Evolutionary conservation across 306 rosid genomes (phyloP).

Genomic region (Castanopsis chinensis): DNA sequence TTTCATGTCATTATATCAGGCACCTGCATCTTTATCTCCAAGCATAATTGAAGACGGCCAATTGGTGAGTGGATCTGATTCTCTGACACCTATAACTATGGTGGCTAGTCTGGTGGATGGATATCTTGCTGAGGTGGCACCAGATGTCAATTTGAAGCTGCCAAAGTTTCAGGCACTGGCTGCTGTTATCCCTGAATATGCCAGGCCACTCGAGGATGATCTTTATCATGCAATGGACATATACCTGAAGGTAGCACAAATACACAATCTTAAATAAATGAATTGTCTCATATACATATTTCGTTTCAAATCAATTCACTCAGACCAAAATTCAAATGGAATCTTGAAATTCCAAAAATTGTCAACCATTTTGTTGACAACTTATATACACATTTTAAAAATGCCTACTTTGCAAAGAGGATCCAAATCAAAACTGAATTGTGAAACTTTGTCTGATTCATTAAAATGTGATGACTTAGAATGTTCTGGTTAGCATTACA

Average conservation of each 20-base stretch:
- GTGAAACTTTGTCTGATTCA: no score
- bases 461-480: not conserved
- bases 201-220: constrained; percentile 74
- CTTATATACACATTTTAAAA: not conserved
- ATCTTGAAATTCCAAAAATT: not conserved
- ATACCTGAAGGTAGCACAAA: constrained; percentile 61
- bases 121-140: constrained; percentile 84
- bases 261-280: constrained; percentile 10
- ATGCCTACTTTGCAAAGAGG: not conserved
- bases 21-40: constrained; percentile 48
- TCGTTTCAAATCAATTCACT: not conserved
- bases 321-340: not conserved
- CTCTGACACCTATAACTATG: constrained; percentile 51
- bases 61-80: constrained; percentile 39
- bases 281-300: not conserved
- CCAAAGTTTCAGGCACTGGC: constrained; percentile 82
- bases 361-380: not conserved
- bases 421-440: no score
- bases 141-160: constrained; percentile 77
- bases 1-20: constrained; percentile 51
- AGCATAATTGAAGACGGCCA: constrained; percentile 51
- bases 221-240: constrained; percentile 85
- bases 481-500: not conserved
- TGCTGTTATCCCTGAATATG: constrained; percentile 73
- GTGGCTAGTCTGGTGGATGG: constrained; percentile 76